These are phyloP conservation scores for Porcisia hertigi DNA, from an alignment of 208 protist genomes.

Conservation along the genomic window DNA sequence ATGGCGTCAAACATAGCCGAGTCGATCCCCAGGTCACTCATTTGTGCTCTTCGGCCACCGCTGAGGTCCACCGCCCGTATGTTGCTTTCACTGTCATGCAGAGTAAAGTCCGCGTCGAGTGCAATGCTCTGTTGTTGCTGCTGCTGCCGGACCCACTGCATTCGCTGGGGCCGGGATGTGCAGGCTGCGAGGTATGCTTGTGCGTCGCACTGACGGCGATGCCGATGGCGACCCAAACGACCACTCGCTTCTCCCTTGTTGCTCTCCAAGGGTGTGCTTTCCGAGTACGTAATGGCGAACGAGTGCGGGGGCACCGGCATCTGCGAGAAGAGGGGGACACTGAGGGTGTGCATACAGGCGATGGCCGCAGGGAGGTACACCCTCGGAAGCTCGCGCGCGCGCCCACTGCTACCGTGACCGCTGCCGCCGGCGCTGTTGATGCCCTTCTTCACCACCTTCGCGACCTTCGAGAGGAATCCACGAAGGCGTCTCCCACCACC, in stretches of 20 bases:
- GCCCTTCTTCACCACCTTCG: slow-evolving; percentile 51
- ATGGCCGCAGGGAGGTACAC: slow-evolving; percentile 30
- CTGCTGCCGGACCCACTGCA: slow-evolving; percentile 28
- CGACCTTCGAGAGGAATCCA: slow-evolving; percentile 62
- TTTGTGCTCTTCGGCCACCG: slow-evolving; percentile 10
- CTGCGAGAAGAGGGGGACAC: slow-evolving; percentile 11
- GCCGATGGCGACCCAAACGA: background rate
- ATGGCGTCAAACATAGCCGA: slow-evolving; percentile 9
- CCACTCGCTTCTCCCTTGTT: background rate
- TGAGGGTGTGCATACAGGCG: slow-evolving; percentile 22
- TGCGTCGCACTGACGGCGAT: background rate
- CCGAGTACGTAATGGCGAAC: slow-evolving; percentile 6
- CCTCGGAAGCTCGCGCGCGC: slow-evolving; percentile 17
- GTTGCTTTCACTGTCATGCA: slow-evolving; percentile 15
- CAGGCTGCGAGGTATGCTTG: background rate
- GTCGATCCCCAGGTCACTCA: slow-evolving; percentile 9
- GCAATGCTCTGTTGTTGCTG: slow-evolving; percentile 22
- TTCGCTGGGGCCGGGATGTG: slow-evolving; percentile 6
- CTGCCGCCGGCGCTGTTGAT: slow-evolving; percentile 4
- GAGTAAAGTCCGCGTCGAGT: slow-evolving; percentile 24
- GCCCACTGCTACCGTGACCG: background rate
- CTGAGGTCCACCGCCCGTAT: background rate
- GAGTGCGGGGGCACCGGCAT: slow-evolving; percentile 6
- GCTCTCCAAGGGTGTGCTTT: background rate
- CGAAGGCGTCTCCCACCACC: slow-evolving; percentile 30